Evolutionary conservation across 441 rosid species (phyloP).

Genomic region (Sinapis alba): DNA sequence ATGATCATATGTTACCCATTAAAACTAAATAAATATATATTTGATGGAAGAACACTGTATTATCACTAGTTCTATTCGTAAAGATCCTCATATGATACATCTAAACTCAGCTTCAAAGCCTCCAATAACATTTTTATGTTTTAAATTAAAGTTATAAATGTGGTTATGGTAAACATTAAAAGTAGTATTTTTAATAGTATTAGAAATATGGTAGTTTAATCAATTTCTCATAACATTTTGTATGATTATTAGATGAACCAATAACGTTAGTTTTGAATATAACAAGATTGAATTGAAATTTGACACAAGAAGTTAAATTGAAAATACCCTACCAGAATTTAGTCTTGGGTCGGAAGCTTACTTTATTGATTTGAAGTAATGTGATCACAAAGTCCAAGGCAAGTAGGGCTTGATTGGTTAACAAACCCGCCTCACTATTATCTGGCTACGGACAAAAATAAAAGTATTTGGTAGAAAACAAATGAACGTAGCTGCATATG

Average conservation of each 20-base stretch:
- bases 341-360: background rate
- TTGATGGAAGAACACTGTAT: no score
- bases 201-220: no score
- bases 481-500: background rate
- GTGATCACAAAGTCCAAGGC: background rate
- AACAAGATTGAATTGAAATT: background rate
- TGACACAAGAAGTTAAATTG: background rate
- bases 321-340: background rate
- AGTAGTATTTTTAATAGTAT: no score
- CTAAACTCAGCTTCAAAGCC: no score
- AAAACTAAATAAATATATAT: no score
- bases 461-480: background rate
- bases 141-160: no score
- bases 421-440: background rate
- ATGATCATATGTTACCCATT: no score
- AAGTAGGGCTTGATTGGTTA: background rate
- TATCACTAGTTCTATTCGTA: no score
- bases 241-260: background rate
- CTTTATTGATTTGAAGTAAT: background rate
- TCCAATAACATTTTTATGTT: no score
- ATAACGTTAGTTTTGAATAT: background rate
- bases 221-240: no score
- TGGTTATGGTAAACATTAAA: no score
- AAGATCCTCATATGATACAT: no score
- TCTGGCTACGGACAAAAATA: background rate